A percentile compares a stretch with the other conserved stretches of the same genome.
phyloP scores from a whole-genome alignment of 1,284 basidiomycete genomes.

The Fomitiporia mediterranea region DNA sequence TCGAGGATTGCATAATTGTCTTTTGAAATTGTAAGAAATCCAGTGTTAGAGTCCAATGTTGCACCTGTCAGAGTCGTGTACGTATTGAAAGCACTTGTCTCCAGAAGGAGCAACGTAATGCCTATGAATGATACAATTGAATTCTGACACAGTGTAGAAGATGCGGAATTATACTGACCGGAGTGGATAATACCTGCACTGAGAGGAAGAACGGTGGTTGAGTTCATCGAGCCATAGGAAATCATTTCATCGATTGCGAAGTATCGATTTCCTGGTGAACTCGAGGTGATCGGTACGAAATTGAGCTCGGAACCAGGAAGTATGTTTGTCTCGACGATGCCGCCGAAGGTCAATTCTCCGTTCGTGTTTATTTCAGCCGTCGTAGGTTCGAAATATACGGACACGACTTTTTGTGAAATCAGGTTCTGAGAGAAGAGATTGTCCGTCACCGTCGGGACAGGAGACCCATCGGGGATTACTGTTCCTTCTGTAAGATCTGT shows the following conservation, averaged over 20 bases:
- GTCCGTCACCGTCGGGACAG: constrained; percentile 45
- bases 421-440: constrained; percentile 38
- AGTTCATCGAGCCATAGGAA: constrained; percentile 40
- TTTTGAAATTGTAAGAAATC: constrained; percentile 36
- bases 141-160: too few species aligned
- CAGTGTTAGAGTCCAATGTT: constrained; percentile 33
- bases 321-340: constrained; percentile 44
- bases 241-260: constrained; percentile 63
- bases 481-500: constrained; percentile 26
- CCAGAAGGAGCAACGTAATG: constrained; percentile 36
- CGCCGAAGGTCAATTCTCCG: constrained; percentile 39
- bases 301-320: constrained; percentile 40
- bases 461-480: constrained; percentile 14
- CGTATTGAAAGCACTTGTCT: constrained; percentile 30
- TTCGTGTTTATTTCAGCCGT: constrained; percentile 28
- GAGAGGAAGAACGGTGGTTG: constrained; percentile 36
- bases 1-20: constrained; percentile 21
- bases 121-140: too few species aligned
- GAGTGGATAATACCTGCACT: constrained; percentile 64
- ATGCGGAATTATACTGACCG: too few species aligned
- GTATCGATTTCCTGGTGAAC: constrained; percentile 44
- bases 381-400: constrained; percentile 48
- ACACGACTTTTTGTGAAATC: constrained; percentile 38
- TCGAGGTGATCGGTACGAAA: constrained; percentile 45
- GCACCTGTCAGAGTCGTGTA: constrained; percentile 38